Conservation (phyloP, 2,329 filamentous ascomycete species). For the Curvularia hawaiiensis region DNA sequence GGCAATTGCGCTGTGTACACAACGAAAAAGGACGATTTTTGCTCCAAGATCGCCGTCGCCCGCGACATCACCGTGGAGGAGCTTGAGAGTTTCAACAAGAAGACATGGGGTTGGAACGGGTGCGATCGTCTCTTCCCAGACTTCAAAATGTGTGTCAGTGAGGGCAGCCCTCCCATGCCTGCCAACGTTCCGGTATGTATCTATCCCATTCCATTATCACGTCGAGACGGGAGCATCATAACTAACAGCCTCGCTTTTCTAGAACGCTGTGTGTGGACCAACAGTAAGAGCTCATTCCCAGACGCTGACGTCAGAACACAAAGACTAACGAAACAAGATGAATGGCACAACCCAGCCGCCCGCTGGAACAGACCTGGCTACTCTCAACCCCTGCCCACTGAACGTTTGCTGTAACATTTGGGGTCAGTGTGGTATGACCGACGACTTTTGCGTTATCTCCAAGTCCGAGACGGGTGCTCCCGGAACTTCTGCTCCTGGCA, state of each 20-base stretch:
- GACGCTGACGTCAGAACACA: too few relatives aligned
- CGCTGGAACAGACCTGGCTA: constrained; percentile 33
- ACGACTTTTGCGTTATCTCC: constrained; percentile 20
- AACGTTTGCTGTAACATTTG: constrained; percentile 29
- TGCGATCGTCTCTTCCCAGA: constrained; percentile 15
- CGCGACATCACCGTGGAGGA: constrained; percentile 2
- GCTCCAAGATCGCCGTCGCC: constrained; percentile 12
- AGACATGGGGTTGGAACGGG: constrained; percentile 24
- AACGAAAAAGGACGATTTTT: constrained; percentile 12
- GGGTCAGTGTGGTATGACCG: constrained; percentile 23
- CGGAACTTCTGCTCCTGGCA: constrained; percentile 12
- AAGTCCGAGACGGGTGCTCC: constrained; percentile 11
- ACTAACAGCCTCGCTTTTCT: neutral
- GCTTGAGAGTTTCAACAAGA: constrained; percentile 17
- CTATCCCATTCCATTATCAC: neutral
- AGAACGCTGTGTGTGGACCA: constrained; percentile 54
- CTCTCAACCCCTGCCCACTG: constrained; percentile 25
- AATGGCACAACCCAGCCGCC: constrained; percentile 46
- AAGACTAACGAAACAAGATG: constrained; percentile 9
- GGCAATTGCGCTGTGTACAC: constrained; percentile 13
- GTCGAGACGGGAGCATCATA: neutral
- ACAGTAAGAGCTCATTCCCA: constrained; percentile 17
- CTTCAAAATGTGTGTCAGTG: constrained; percentile 17
- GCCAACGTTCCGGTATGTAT: constrained; percentile 22
- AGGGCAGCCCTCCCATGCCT: constrained; percentile 18